phyloP scores from a whole-genome alignment of 352 stramenopile species.

The Phytophthora agathidicida region DNA sequence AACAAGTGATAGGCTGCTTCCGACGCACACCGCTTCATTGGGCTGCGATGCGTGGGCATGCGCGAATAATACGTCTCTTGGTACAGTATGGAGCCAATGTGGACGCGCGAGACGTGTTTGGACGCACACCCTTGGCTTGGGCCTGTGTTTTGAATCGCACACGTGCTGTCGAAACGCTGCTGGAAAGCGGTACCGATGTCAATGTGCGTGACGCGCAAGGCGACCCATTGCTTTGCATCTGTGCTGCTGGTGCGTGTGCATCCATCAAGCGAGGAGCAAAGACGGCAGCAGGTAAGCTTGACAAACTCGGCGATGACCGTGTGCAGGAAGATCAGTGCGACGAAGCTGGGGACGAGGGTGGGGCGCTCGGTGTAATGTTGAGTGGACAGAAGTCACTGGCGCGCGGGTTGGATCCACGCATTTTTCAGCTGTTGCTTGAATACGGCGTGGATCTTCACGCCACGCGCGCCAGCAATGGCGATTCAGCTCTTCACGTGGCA shows the following conservation, averaged over 20 bases:
- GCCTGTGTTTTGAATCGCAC: slow-evolving; percentile 75
- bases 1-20: slow-evolving; percentile 75
- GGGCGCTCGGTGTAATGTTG: slow-evolving; percentile 23
- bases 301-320: slow-evolving; percentile 28
- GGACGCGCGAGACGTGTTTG: slow-evolving; percentile 71
- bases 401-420: slow-evolving; percentile 51
- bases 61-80: slow-evolving; percentile 60
- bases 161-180: slow-evolving; percentile 58
- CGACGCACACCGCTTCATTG: slow-evolving; percentile 77
- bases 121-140: slow-evolving; percentile 73
- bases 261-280: slow-evolving; percentile 33
- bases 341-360: slow-evolving; percentile 29
- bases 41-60: slow-evolving; percentile 79
- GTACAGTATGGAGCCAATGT: slow-evolving; percentile 61
- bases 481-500: slow-evolving; percentile 78
- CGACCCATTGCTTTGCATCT: slow-evolving; percentile 72
- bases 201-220: slow-evolving; percentile 69
- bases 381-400: slow-evolving; percentile 31
- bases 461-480: slow-evolving; percentile 63
- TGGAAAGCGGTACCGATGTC: slow-evolving; percentile 59
- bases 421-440: slow-evolving; percentile 59
- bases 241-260: slow-evolving; percentile 51
- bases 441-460: slow-evolving; percentile 62
- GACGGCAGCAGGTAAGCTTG: slow-evolving; percentile 21
- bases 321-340: slow-evolving; percentile 31